A percentile compares a stretch with the other conserved stretches of the same genome.
These are phyloP conservation scores for Lippia alba DNA, from an alignment of 305 asterid genomes.

Conservation along the genomic window DNA sequence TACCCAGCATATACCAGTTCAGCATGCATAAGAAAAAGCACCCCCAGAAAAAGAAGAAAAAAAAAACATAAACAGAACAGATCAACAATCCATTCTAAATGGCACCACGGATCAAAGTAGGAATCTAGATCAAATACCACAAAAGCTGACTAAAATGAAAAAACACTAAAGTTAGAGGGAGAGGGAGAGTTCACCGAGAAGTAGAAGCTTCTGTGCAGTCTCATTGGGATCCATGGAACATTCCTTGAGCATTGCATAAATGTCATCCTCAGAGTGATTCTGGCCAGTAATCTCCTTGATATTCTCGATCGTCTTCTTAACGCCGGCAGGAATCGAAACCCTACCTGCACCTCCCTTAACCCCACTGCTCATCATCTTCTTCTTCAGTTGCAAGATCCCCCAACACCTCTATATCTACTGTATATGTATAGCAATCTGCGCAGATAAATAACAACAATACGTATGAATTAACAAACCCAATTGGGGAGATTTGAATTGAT, in stretches of 20 bases:
- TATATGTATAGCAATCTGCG: constrained; percentile 30
- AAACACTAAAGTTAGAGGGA: not conserved
- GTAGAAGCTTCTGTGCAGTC: constrained; percentile 81
- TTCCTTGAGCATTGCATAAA: constrained; percentile 91
- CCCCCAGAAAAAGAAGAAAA: not conserved
- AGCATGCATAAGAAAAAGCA: constrained; percentile 21
- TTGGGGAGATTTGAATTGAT: constrained; percentile 2
- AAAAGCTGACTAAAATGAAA: not conserved
- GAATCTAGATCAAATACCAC: constrained; percentile 42
- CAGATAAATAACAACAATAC: constrained; percentile 14
- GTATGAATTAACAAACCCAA: constrained; percentile 35
- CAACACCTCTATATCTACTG: constrained; percentile 31
- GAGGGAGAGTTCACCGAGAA: constrained; percentile 58
- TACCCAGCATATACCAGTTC: constrained; percentile 20
- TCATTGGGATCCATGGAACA: constrained; percentile 99
- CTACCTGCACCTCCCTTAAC: constrained; percentile 64
- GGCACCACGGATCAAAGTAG: constrained; percentile 42
- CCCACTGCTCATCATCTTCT: constrained; percentile 70
- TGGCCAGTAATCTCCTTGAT: constrained; percentile 86
- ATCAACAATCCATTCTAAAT: constrained; percentile 34
- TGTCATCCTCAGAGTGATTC: constrained; percentile 88
- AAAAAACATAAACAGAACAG: constrained; percentile 21
- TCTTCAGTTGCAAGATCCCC: constrained; percentile 46
- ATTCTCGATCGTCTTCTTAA: constrained; percentile 76
- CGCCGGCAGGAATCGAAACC: constrained; percentile 82